A percentile compares a stretch with the other conserved stretches of the same genome.
Conservation (phyloP, 345 rosid species). For the sweet orange (Citrus sinensis) region DNA sequence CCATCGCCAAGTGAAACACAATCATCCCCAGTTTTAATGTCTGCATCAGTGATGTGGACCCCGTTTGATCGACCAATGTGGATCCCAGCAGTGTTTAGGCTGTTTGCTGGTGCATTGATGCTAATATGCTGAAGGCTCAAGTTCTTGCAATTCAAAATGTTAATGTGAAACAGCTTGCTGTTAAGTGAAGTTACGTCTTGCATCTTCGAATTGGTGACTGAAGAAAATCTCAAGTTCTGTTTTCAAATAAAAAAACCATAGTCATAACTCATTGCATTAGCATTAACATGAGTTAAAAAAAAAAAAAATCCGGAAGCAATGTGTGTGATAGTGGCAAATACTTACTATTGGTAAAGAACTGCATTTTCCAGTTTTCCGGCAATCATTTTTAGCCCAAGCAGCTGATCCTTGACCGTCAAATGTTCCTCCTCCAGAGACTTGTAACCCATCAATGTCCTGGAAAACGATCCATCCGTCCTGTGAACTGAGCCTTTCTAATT, state of each 20-base stretch:
- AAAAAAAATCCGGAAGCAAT: not conserved
- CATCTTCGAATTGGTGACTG: conserved; percentile 14
- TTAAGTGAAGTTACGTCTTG: conserved; percentile 31
- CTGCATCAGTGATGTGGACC: conserved; percentile 18
- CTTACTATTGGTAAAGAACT: conserved; percentile 33
- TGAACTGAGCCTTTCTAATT: not conserved
- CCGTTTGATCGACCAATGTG: conserved; percentile 42
- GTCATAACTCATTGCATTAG: not conserved
- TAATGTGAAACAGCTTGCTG: conserved; percentile 49
- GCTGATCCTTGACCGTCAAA: conserved; percentile 44
- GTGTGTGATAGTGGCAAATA: not conserved
- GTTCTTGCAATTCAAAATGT: conserved; percentile 38
- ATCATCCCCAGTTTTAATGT: conserved; percentile 48
- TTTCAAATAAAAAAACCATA: not conserved
- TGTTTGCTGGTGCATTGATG: conserved; percentile 33
- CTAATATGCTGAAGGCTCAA: conserved; percentile 24
- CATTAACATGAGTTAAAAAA: not conserved
- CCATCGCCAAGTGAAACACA: conserved; percentile 58
- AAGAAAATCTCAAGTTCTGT: conserved; percentile 14
- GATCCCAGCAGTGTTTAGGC: conserved; percentile 60
- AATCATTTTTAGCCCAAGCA: conserved; percentile 35
- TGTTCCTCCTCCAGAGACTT: conserved; percentile 31
- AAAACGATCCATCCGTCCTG: conserved; percentile 37
- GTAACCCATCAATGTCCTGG: conserved; percentile 18
- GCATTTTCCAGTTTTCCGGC: conserved; percentile 26